A percentile compares a stretch with the other conserved stretches of the same genome.
Evolutionary conservation across 2,329 filamentous ascomycete genomes (phyloP).

Genomic region (Aspergillus novoparasiticus): DNA sequence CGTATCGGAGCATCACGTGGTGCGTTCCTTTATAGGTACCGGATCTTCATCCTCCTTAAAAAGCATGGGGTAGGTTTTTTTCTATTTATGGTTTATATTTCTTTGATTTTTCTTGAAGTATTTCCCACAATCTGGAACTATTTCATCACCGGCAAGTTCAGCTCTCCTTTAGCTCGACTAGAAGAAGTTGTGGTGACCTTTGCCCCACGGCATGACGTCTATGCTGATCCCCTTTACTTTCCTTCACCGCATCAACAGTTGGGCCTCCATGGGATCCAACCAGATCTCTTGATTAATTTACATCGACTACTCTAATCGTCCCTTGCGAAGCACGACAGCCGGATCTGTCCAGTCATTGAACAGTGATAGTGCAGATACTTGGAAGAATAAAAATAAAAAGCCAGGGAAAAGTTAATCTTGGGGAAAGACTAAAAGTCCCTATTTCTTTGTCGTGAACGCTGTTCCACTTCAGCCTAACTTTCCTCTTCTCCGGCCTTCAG

Average conservation of each 20-base stretch:
- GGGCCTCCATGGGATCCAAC: constrained; percentile 22
- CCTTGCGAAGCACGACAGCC: constrained; percentile 17
- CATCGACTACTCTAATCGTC: constrained; percentile 10
- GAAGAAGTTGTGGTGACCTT: background rate
- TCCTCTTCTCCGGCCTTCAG: constrained; percentile 9
- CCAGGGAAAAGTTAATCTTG: constrained; percentile 1
- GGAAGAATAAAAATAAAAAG: background rate
- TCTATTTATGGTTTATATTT: background rate
- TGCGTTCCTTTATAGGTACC: constrained; percentile 8
- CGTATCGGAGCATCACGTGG: constrained; percentile 21
- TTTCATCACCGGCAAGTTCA: background rate
- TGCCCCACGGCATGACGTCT: constrained; percentile 30
- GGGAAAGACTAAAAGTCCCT: background rate
- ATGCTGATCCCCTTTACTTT: constrained; percentile 10
- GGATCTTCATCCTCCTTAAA: background rate
- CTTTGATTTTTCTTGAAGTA: background rate
- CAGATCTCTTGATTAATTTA: constrained; percentile 14
- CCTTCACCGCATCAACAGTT: constrained; percentile 29
- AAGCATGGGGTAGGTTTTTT: background rate
- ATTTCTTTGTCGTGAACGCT: constrained; percentile 2
- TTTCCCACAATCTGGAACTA: background rate
- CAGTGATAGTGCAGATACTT: background rate
- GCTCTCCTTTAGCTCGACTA: background rate
- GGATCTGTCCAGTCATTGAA: constrained; percentile 21
- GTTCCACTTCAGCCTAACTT: constrained; percentile 1